Evolutionary conservation across 2,329 filamentous ascomycete genomes (phyloP).

Genomic region (Sordariomycetes sp.): DNA sequence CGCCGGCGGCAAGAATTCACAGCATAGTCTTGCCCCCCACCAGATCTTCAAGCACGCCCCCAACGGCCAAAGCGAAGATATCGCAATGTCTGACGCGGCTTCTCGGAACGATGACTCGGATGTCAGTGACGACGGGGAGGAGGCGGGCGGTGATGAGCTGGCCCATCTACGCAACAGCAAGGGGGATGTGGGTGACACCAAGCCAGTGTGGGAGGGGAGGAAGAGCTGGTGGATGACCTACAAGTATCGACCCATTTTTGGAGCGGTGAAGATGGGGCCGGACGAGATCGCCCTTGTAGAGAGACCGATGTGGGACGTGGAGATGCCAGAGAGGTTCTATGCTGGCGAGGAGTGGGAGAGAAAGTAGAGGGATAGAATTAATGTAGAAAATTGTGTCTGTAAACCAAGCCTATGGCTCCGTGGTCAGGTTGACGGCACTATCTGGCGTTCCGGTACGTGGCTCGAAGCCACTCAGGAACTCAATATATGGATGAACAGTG

Average conservation of each 20-base stretch:
- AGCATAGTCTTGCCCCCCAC: constrained; percentile 33
- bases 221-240: constrained; percentile 68
- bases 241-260: constrained; percentile 91
- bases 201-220: too few relatives aligned
- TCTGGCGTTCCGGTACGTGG: too few relatives aligned
- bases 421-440: too few relatives aligned
- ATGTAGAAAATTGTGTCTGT: background rate
- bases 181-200: too few relatives aligned
- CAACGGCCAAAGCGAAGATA: constrained; percentile 12
- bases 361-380: constrained; percentile 9
- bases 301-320: constrained; percentile 74
- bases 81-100: background rate
- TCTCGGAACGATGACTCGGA: background rate
- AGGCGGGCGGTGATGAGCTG: constrained; percentile 11
- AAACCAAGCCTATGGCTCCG: too few relatives aligned
- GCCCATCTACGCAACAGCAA: constrained; percentile 6
- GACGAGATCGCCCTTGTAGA: constrained; percentile 82
- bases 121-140: constrained; percentile 6
- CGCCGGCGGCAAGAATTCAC: constrained; percentile 43
- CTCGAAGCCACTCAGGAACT: too few relatives aligned
- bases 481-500: too few relatives aligned
- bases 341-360: constrained; percentile 45
- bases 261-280: constrained; percentile 40
- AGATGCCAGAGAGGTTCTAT: constrained; percentile 64
- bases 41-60: constrained; percentile 29